Evolutionary conservation across 73 alveolate genomes (phyloP).

Genomic region (Paramecium pentaurelia): DNA sequence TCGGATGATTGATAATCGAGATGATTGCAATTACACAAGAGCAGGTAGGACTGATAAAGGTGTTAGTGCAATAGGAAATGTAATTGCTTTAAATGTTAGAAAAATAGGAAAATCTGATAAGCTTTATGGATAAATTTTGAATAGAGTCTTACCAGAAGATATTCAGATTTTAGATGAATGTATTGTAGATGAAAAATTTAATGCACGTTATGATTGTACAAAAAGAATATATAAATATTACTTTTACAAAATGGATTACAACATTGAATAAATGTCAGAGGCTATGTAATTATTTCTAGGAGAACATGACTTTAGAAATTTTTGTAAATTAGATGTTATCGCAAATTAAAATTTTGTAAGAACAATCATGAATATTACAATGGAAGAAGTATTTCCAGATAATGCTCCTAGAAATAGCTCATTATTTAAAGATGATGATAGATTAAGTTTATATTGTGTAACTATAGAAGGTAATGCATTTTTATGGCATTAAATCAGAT

Average conservation of each 20-base stretch:
- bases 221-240: constrained; percentile 93
- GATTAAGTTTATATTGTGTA: constrained; percentile 56
- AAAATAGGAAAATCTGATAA: constrained; percentile 45
- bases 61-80: constrained; percentile 95
- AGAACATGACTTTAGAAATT: constrained; percentile 89
- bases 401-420: constrained; percentile 2
- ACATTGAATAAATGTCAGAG: constrained; percentile 74
- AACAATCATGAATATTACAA: constrained; percentile 3
- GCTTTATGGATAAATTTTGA: constrained; percentile 55
- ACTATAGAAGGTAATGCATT: constrained; percentile 91
- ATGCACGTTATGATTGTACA: constrained; percentile 93
- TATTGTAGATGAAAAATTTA: constrained; percentile 87
- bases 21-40: constrained; percentile 69
- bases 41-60: constrained; percentile 98
- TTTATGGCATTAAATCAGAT: constrained; percentile 96
- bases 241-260: constrained; percentile 78
- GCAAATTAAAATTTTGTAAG: constrained; percentile 46
- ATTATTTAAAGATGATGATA: constrained; percentile 30
- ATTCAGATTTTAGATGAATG: constrained; percentile 79
- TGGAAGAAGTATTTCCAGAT: constrained; percentile 51
- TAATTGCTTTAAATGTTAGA: constrained; percentile 75
- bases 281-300: constrained; percentile 82
- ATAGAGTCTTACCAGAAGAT: constrained; percentile 87
- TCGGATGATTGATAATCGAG: constrained; percentile 56
- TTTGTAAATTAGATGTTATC: constrained; percentile 88